Evolutionary conservation across 2,329 filamentous ascomycete species (phyloP), one percentile per base, ranked within the genome.

Genomic region (Colletotrichum sp.): DNA sequence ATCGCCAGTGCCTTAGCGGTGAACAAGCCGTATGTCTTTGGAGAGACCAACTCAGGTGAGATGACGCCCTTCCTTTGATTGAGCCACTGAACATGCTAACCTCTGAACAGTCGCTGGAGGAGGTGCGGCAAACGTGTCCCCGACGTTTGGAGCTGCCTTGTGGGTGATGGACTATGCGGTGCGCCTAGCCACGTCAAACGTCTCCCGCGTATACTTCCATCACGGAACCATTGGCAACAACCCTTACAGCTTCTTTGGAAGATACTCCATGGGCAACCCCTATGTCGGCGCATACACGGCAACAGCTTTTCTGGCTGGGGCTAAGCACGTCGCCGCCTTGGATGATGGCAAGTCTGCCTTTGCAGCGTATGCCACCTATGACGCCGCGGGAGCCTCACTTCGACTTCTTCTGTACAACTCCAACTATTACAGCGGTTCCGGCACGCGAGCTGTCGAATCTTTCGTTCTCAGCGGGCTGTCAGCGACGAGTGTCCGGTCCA

Each of bases 161-260:
- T 87, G 85, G 85, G 82, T 86, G 59, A 77, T 86, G 11, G 85
- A 87, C 80, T 86, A 86, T 64, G 30, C 72, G 3, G 72, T 75
- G 7, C 72, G 72, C 22, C n/a, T 48, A 5, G 72, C 68, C 13
- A 55, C 19, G n/a, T 75, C 72, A 19, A 72, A 75, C 52, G 72
- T 75, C 25, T 72, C 68, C 25, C 70, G 72, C 13, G 36, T 44
- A 0, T 90, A 89, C 77, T 90, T 90, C 83, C 89, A 90, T 78
- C 86, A 88, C 15, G 86, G 88, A 16, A 90, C 89, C 0, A 85
- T 90, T 11, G 88, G 88, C 5, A 88, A 89, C 78, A 90, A 82
- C 76, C 84, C 86, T 77, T 89, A 89, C 78, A 87, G 86, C 79
- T 88, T 85, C 83, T 88, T 85, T 84, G 86, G 86, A 4, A 82